These are phyloP conservation scores for Quercus parvula DNA, from an alignment of 306 rosid species.

Conservation along the genomic window DNA sequence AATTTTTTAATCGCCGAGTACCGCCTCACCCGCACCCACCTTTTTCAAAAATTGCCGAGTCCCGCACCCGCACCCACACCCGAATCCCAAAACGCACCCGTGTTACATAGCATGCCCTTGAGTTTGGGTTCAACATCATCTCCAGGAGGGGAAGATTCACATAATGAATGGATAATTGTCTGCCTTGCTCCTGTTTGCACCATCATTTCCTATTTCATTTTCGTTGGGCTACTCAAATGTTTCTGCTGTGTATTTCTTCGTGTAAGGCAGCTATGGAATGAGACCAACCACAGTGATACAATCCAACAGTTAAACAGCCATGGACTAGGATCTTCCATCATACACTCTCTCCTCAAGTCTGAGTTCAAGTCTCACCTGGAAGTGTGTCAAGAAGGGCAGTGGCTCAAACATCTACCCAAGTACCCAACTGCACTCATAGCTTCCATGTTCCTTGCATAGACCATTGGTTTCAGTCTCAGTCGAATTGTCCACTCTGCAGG, in stretches of 20 bases:
- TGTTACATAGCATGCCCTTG: no score
- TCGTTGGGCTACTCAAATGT: slow-evolving; percentile 7
- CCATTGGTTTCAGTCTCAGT: slow-evolving; percentile 42
- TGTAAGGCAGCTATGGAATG: slow-evolving; percentile 9
- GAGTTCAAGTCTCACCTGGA: slow-evolving; percentile 50
- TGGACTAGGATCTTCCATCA: slow-evolving; percentile 30
- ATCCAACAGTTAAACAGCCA: slow-evolving; percentile 31
- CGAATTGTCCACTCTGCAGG: slow-evolving; percentile 62
- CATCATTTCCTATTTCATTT: slow-evolving; percentile 15
- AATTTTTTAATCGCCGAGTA: no score
- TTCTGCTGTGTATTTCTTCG: neutral
- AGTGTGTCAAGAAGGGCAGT: slow-evolving; percentile 56
- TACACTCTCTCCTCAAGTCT: slow-evolving; percentile 28
- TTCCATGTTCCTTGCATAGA: slow-evolving; percentile 58
- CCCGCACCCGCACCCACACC: no score
- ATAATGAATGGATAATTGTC: neutral
- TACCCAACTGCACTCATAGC: slow-evolving; percentile 28
- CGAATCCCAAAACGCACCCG: no score
- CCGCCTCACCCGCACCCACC: no score
- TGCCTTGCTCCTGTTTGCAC: neutral
- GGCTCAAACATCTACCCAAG: slow-evolving; percentile 39
- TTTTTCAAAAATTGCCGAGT: no score
- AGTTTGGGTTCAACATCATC: no score
- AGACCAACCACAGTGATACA: slow-evolving; percentile 11
- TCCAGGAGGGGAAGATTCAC: no score